Percentiles rank a stretch among this genome's conserved stretches.
These are phyloP conservation scores for Pseudonectria foliicola DNA, from an alignment of 2,329 filamentous ascomycete species.

Conservation along the genomic window DNA sequence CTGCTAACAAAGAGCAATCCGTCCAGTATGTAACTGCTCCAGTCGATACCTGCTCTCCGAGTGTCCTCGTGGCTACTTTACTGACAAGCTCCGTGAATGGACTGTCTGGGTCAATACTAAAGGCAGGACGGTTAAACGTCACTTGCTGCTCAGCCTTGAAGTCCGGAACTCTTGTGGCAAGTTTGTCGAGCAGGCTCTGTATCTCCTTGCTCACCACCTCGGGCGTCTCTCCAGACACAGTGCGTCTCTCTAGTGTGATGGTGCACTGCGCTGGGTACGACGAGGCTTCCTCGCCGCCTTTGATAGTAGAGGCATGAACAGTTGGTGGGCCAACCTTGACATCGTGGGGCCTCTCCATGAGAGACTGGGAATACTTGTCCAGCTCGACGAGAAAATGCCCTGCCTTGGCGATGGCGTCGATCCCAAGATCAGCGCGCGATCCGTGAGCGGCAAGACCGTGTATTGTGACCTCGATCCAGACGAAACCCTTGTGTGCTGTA, in stretches of 20 bases:
- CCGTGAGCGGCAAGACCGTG: conserved; percentile 36
- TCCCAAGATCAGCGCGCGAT: conserved; percentile 34
- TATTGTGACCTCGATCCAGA: conserved; percentile 36
- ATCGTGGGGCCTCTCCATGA: conserved; percentile 25
- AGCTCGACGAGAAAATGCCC: conserved; percentile 40
- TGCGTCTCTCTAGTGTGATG: conserved; percentile 42
- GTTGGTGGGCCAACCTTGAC: conserved; percentile 29
- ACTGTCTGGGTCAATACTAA: conserved; percentile 33
- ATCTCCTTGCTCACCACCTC: conserved; percentile 32
- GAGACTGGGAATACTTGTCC: conserved; percentile 31
- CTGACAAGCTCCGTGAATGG: conserved; percentile 30
- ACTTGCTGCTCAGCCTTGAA: conserved; percentile 35
- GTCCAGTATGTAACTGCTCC: conserved; percentile 38
- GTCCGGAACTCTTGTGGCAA: conserved; percentile 24
- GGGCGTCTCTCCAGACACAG: conserved; percentile 35
- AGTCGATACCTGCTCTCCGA: conserved; percentile 22
- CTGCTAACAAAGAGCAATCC: conserved; percentile 40
- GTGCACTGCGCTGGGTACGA: conserved; percentile 45
- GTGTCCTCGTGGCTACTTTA: conserved; percentile 18
- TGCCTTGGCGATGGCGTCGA: conserved; percentile 43
- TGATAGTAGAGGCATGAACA: conserved; percentile 41
- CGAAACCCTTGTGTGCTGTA: conserved; percentile 44
- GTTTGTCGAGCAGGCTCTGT: conserved; percentile 25
- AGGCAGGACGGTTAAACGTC: conserved; percentile 36
- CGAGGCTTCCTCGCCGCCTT: conserved; percentile 43